These are phyloP conservation scores for Plasmodium inui DNA, from an alignment of 169 alveolate genomes.

Conservation along the genomic window DNA sequence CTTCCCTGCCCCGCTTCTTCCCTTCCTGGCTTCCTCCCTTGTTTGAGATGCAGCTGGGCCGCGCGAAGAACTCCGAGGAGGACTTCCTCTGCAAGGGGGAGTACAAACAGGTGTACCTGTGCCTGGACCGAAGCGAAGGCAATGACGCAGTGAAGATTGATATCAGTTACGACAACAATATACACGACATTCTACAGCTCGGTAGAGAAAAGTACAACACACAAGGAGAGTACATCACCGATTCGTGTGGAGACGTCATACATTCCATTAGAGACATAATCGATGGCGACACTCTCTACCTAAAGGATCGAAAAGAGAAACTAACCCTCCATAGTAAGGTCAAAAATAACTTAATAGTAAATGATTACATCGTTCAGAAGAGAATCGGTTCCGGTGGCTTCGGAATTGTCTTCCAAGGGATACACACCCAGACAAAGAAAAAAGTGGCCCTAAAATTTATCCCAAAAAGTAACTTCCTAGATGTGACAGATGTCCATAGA, in stretches of 20 bases:
- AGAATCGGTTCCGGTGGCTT: constrained; percentile 75
- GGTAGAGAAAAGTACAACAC: constrained; percentile 51
- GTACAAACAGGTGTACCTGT: constrained; percentile 57
- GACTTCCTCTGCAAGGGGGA: constrained; percentile 42
- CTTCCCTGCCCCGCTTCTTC: no score
- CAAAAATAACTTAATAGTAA: constrained; percentile 60
- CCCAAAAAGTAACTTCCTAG: constrained; percentile 77
- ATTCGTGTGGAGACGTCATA: constrained; percentile 51
- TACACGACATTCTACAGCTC: constrained; percentile 52
- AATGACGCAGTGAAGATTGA: constrained; percentile 54
- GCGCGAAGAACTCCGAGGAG: constrained; percentile 22
- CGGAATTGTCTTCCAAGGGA: constrained; percentile 78
- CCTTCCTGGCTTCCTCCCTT: background rate
- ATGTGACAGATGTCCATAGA: constrained; percentile 79
- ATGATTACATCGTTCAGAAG: constrained; percentile 61
- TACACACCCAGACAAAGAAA: constrained; percentile 80
- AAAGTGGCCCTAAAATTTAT: constrained; percentile 84
- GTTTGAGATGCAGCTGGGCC: constrained; percentile 38
- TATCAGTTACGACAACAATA: constrained; percentile 38
- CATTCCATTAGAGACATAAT: constrained; percentile 57
- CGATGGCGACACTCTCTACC: constrained; percentile 69
- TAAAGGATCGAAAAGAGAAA: constrained; percentile 35
- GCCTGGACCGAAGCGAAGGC: constrained; percentile 30
- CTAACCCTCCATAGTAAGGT: background rate
- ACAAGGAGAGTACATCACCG: constrained; percentile 56